A percentile compares a stretch with the other conserved stretches of the same genome.
phyloP scores from a whole-genome alignment of 371 early-diverging fungal genomes.

The Mucor plumbeus region DNA sequence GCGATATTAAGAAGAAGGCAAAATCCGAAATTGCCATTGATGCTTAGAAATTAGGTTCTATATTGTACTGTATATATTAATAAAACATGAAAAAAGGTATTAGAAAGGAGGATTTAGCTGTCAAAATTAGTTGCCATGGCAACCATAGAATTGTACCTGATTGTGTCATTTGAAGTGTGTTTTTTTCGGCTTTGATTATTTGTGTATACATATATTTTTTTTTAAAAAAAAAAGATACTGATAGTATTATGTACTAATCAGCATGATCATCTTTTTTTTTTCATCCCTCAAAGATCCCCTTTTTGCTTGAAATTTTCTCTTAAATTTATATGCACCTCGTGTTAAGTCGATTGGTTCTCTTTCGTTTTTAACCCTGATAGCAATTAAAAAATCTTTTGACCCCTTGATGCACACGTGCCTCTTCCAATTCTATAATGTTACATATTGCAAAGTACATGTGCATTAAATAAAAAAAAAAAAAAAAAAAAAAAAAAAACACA shows the following conservation, averaged over 20 bases:
- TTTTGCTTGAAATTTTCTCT: background rate
- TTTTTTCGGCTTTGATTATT: no score
- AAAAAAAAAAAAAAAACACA: background rate
- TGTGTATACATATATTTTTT: background rate
- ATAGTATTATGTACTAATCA: background rate
- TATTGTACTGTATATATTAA: slow-evolving; percentile 8
- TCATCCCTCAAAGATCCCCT: background rate
- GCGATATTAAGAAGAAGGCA: slow-evolving; percentile 59
- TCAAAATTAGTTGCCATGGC: background rate
- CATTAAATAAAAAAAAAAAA: background rate
- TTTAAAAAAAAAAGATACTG: background rate
- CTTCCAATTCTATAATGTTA: slow-evolving; percentile 8
- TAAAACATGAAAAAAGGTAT: slow-evolving; percentile 7
- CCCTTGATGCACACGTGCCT: slow-evolving; percentile 8
- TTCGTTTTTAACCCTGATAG: background rate
- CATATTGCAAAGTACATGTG: background rate
- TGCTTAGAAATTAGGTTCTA: background rate
- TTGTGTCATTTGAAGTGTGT: background rate
- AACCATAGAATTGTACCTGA: background rate
- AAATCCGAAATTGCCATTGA: slow-evolving; percentile 20
- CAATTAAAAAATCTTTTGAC: background rate
- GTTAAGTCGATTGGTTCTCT: slow-evolving; percentile 18
- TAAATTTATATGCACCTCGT: slow-evolving; percentile 10
- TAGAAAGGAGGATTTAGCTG: slow-evolving; percentile 4
- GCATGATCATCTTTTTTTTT: background rate